These are phyloP conservation scores for Eucalyptus marginata DNA, from an alignment of 345 rosid genomes.

Conservation along the genomic window DNA sequence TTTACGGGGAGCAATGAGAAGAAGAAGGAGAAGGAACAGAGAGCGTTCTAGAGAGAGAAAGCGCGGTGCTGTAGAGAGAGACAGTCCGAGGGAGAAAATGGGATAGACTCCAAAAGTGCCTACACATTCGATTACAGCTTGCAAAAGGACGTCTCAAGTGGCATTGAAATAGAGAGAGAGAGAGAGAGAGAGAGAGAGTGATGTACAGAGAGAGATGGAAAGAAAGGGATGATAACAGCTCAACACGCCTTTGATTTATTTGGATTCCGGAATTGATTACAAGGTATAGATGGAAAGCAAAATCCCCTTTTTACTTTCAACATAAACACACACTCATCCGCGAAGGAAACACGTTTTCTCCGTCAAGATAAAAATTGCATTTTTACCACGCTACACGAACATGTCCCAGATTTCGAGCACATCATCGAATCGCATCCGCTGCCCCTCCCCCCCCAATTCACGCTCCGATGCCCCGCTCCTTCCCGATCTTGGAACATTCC, in stretches of 20 bases:
- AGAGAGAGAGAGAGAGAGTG: not conserved
- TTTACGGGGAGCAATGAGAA: not conserved
- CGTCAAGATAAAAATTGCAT: not conserved
- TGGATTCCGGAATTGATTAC: not conserved
- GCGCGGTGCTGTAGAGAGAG: not conserved
- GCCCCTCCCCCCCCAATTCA: not conserved
- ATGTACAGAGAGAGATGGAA: not conserved
- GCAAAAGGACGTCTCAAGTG: slow-evolving; percentile 3
- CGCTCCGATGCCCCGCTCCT: not conserved
- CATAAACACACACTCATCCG: not conserved
- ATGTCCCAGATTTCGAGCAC: not conserved
- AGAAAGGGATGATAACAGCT: slow-evolving; percentile 38
- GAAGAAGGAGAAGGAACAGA: not conserved
- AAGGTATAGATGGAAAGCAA: not conserved
- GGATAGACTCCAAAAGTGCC: not conserved
- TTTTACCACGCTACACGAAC: not conserved
- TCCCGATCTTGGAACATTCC: not conserved
- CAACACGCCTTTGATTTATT: slow-evolving; percentile 48
- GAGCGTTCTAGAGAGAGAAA: not conserved
- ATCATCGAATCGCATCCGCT: not conserved
- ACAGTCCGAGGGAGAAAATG: not conserved
- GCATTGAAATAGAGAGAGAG: not conserved
- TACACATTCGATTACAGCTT: slow-evolving; percentile 36
- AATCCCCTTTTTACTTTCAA: not conserved
- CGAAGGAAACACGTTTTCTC: not conserved